phyloP scores from a whole-genome alignment of 2,329 filamentous ascomycete genomes.

The Fusarium musae region DNA sequence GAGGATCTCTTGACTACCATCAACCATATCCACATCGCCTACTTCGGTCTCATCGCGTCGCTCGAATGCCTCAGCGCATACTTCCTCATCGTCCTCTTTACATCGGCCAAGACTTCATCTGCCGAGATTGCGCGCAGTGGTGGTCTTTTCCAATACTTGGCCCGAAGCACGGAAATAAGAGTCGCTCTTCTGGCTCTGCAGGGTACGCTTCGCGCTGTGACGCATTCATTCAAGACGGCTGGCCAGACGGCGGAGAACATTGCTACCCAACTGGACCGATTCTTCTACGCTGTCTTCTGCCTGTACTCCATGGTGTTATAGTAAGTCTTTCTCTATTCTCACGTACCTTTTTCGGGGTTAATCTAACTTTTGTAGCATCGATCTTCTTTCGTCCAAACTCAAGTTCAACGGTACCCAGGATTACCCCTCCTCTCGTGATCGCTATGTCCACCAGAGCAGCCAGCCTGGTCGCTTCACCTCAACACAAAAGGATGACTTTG shows the following conservation, averaged over 20 bases:
- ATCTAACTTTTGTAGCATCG: conserved; percentile 36
- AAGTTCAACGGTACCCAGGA: conserved; percentile 30
- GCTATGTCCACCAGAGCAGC: conserved; percentile 9
- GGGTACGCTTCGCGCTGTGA: conserved; percentile 51
- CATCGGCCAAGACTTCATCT: conserved; percentile 40
- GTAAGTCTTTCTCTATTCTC: conserved; percentile 37
- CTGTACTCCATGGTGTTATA: conserved; percentile 53
- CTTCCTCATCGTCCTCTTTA: conserved; percentile 52
- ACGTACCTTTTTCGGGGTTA: no score
- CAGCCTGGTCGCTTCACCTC: conserved; percentile 19
- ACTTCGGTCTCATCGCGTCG: conserved; percentile 53
- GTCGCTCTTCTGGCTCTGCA: conserved; percentile 51
- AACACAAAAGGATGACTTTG: conserved; percentile 26
- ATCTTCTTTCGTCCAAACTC: conserved; percentile 49
- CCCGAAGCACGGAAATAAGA: conserved; percentile 52
- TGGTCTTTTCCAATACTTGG: conserved; percentile 52
- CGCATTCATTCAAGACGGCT: conserved; percentile 52
- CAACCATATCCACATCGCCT: conserved; percentile 53
- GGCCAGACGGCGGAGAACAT: conserved; percentile 51
- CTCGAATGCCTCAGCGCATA: conserved; percentile 53
- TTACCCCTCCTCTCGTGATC: conserved; percentile 23
- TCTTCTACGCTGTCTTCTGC: conserved; percentile 54
- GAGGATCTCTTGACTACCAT: conserved; percentile 44
- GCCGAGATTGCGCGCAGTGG: conserved; percentile 43
- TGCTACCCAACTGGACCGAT: conserved; percentile 53